A percentile compares a stretch with the other conserved stretches of the same genome.
phyloP scores from a whole-genome alignment of 2,329 filamentous ascomycete genomes.

The Xylogone sp. region DNA sequence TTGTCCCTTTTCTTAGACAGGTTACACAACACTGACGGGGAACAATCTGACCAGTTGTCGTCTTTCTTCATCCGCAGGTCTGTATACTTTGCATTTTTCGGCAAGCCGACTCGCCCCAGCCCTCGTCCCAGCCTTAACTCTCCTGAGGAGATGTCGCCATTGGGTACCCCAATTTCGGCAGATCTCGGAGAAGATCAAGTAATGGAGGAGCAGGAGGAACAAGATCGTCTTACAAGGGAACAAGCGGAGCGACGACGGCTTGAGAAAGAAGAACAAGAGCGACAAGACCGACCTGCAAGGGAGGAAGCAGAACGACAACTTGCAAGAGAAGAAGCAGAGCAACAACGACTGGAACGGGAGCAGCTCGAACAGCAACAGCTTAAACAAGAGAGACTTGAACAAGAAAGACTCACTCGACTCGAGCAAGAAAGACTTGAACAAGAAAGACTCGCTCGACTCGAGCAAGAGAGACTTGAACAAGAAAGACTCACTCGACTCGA shows the following conservation, averaged over 20 bases:
- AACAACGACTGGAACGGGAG: neutral
- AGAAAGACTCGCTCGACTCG: neutral
- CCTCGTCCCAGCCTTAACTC: neutral
- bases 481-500: constrained; percentile 2
- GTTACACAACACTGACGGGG: constrained; percentile 12
- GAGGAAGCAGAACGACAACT: constrained; percentile 5
- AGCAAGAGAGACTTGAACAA: constrained; percentile 4
- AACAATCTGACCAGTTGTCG: constrained; percentile 13
- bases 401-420: no score
- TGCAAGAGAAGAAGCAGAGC: constrained; percentile 4
- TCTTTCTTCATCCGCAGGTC: constrained; percentile 21
- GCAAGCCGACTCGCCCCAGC: constrained; percentile 10
- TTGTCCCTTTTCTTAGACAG: constrained; percentile 14
- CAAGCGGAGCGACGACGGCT: constrained; percentile 2
- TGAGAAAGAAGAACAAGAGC: constrained; percentile 4
- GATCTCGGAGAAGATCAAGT: constrained; percentile 9
- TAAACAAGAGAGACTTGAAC: no score
- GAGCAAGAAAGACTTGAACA: no score
- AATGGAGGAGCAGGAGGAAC: constrained; percentile 5
- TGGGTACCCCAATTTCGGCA: constrained; percentile 9
- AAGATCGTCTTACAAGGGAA: constrained; percentile 3
- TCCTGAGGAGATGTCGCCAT: constrained; percentile 7
- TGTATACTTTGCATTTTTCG: constrained; percentile 22
- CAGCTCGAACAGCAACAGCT: no score
- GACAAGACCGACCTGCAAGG: constrained; percentile 1